Evolutionary conservation across 2,329 filamentous ascomycete species (phyloP).

Genomic region (Davidsoniella neocaledoniae): DNA sequence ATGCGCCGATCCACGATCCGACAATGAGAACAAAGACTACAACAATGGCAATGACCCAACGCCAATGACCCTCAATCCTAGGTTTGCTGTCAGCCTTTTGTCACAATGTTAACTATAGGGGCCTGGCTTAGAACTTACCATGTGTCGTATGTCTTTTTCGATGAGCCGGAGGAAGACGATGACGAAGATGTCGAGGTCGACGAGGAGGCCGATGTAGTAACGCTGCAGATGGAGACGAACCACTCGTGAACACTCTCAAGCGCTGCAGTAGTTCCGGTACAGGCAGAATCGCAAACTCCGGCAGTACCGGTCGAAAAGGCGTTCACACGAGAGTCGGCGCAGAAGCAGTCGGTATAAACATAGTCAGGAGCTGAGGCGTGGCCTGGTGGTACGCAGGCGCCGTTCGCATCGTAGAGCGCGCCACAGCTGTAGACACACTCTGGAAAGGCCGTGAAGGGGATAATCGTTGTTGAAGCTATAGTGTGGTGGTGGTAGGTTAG

Average conservation of each 20-base stretch:
- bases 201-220: constrained; percentile 16
- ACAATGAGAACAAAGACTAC: constrained; percentile 54
- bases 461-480: constrained; percentile 29
- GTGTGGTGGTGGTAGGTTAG: background rate
- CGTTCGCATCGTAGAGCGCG: constrained; percentile 51
- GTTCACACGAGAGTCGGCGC: constrained; percentile 41
- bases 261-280: constrained; percentile 25
- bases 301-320: constrained; percentile 37
- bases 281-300: constrained; percentile 46
- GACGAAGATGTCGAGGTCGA: constrained; percentile 13
- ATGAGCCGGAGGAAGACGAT: background rate
- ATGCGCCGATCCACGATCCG: constrained; percentile 48
- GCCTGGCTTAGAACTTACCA: constrained; percentile 2
- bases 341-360: constrained; percentile 58
- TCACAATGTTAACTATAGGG: background rate
- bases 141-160: constrained; percentile 6
- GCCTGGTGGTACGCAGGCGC: constrained; percentile 46
- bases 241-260: constrained; percentile 46
- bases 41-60: constrained; percentile 71
- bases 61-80: constrained; percentile 54
- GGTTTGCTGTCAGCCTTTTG: background rate
- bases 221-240: constrained; percentile 51
- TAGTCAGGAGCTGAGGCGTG: constrained; percentile 25
- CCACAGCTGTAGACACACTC: constrained; percentile 43
- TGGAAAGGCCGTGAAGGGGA: constrained; percentile 42